These are phyloP conservation scores for Russula sp. DNA, from an alignment of 768 basidiomycete species.

Conservation along the genomic window DNA sequence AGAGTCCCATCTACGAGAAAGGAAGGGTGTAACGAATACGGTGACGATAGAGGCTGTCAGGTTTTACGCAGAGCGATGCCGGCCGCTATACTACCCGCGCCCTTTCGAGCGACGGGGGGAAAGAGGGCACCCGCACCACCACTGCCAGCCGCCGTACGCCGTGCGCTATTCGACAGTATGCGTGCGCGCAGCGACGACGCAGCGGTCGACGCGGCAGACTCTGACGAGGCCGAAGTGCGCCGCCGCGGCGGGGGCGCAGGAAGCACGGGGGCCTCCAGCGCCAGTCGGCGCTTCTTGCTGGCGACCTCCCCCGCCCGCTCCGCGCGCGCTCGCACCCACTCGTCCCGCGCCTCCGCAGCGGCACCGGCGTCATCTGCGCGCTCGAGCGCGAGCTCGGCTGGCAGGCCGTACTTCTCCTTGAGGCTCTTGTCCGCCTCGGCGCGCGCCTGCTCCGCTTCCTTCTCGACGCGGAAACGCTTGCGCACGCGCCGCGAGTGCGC, in stretches of 20 bases:
- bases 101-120: slow-evolving; percentile 1
- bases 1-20: neutral
- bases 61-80: slow-evolving; percentile 18
- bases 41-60: neutral
- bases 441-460: slow-evolving; percentile 69
- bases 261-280: slow-evolving; percentile 19
- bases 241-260: neutral
- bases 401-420: slow-evolving; percentile 72
- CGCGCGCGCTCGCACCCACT: slow-evolving; percentile 51
- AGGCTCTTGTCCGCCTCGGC: slow-evolving; percentile 64
- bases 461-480: slow-evolving; percentile 80
- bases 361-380: slow-evolving; percentile 57
- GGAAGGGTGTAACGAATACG: neutral
- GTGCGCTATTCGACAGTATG: slow-evolving; percentile 21
- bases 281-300: slow-evolving; percentile 43
- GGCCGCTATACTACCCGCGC: neutral
- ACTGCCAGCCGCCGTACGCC: slow-evolving; percentile 4
- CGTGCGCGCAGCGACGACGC: slow-evolving; percentile 20
- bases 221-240: slow-evolving; percentile 5
- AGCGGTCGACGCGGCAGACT: slow-evolving; percentile 1
- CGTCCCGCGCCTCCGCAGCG: slow-evolving; percentile 50
- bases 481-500: slow-evolving; percentile 66
- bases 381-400: slow-evolving; percentile 57
- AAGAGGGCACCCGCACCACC: neutral
- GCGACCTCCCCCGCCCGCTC: slow-evolving; percentile 41